phyloP scores from a whole-genome alignment of 129 eudicot genomes.

The Chrysanthemum seticuspe region DNA sequence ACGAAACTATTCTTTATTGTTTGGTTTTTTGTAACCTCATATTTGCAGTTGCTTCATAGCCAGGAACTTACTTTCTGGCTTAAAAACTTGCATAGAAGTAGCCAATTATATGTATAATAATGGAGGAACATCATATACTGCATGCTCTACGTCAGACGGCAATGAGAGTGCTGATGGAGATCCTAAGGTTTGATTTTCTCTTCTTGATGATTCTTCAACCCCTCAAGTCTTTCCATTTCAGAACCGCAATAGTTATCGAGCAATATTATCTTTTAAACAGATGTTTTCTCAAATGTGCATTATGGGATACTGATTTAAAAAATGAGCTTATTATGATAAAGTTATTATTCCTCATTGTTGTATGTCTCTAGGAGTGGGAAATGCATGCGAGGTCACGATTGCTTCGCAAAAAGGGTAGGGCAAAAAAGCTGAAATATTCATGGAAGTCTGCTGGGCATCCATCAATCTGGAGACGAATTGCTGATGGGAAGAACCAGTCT shows the following conservation, averaged over 20 bases:
- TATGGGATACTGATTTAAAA: background rate
- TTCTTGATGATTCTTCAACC: background rate
- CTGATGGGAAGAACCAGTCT: constrained; percentile 71
- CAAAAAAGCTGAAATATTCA: constrained; percentile 77
- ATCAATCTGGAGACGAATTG: constrained; percentile 84
- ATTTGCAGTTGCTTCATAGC: constrained; percentile 88
- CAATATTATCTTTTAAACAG: background rate
- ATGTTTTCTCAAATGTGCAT: constrained; percentile 10
- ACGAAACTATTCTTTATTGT: constrained; percentile 14
- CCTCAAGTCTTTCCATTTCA: background rate
- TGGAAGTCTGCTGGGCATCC: constrained; percentile 95
- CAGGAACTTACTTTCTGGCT: constrained; percentile 79
- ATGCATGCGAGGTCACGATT: constrained; percentile 57
- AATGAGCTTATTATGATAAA: background rate
- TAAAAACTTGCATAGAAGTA: constrained; percentile 89
- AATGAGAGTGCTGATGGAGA: constrained; percentile 51
- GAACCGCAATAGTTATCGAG: constrained; percentile 4
- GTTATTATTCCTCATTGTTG: constrained; percentile 2
- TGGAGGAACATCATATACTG: constrained; percentile 43
- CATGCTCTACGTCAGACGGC: constrained; percentile 47
- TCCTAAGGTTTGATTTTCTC: constrained; percentile 43
- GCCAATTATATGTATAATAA: constrained; percentile 67
- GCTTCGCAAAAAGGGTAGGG: constrained; percentile 79
- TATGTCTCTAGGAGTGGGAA: constrained; percentile 53
- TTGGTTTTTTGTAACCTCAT: constrained; percentile 23